Evolutionary conservation across 2,329 filamentous ascomycete genomes (phyloP).

Genomic region (Biscogniauxia mediterranea): DNA sequence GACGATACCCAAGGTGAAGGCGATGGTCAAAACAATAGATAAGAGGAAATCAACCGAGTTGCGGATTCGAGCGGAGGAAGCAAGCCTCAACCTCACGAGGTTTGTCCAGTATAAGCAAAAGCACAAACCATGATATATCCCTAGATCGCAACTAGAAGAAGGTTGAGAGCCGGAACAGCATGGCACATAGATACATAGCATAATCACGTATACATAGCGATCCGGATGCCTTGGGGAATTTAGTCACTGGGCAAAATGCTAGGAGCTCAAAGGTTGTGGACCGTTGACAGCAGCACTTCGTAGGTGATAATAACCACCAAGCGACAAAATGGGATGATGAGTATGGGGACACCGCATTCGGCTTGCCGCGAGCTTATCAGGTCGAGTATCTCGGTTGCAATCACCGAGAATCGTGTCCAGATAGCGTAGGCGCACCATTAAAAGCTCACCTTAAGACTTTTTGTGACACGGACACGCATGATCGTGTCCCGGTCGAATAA

Average conservation of each 20-base stretch:
- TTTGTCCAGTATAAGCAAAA: slow-evolving; percentile 67
- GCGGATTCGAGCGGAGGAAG: slow-evolving; percentile 59
- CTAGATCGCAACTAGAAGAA: neutral
- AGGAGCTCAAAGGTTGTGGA: neutral
- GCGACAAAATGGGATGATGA: neutral
- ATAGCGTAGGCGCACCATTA: slow-evolving; percentile 1
- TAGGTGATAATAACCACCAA: neutral
- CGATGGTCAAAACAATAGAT: slow-evolving; percentile 59
- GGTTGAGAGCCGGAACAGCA: neutral
- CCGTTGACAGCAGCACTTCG: neutral
- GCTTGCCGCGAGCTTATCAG: neutral
- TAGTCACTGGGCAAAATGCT: neutral
- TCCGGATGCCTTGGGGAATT: neutral
- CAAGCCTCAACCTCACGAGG: slow-evolving; percentile 55
- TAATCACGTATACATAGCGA: neutral
- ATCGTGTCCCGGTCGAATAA: neutral
- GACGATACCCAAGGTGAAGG: slow-evolving; percentile 50
- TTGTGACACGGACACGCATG: neutral
- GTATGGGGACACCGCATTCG: neutral
- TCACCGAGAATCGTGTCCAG: neutral
- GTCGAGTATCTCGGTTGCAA: neutral
- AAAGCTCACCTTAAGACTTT: slow-evolving; percentile 16
- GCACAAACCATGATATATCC: slow-evolving; percentile 42
- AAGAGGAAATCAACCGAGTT: slow-evolving; percentile 58
- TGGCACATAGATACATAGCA: neutral